These are phyloP conservation scores for Neurospora hispaniola DNA, from an alignment of 495 filamentous ascomycete species.

Conservation along the genomic window DNA sequence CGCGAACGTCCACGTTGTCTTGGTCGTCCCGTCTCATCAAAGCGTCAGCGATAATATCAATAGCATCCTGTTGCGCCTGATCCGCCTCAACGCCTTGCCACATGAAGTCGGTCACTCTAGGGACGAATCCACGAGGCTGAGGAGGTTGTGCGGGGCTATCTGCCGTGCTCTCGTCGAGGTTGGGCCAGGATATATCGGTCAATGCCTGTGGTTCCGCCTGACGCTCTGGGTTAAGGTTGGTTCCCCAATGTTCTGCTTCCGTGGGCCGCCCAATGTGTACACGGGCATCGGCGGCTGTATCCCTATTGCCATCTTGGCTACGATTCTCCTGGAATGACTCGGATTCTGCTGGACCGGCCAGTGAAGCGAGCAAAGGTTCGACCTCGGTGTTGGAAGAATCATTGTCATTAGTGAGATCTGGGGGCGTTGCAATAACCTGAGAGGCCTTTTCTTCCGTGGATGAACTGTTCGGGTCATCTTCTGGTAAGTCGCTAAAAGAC, in stretches of 20 bases:
- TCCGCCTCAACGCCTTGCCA: constrained; percentile 26
- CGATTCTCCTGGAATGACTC: not conserved
- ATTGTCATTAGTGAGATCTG: not conserved
- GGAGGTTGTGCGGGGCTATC: not conserved
- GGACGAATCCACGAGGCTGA: constrained; percentile 24
- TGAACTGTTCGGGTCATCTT: not conserved
- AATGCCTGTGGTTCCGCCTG: not conserved
- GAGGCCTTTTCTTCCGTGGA: not conserved
- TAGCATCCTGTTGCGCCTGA: constrained; percentile 25
- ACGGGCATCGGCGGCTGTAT: not conserved
- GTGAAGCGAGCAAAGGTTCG: not conserved
- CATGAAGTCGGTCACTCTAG: constrained; percentile 39
- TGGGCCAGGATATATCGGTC: not conserved
- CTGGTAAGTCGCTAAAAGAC: constrained; percentile 29
- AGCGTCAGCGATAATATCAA: constrained; percentile 17
- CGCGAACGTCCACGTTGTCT: constrained; percentile 25
- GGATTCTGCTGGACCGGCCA: not conserved
- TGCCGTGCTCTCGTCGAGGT: not conserved
- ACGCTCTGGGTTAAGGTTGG: not conserved
- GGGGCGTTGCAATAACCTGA: not conserved
- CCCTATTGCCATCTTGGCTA: not conserved
- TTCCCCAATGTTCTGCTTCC: not conserved
- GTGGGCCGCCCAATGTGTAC: not conserved
- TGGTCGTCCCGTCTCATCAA: constrained; percentile 13
- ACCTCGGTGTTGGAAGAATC: not conserved